phyloP scores from a whole-genome alignment of 2,329 filamentous ascomycete species.

The Ceratocystis smalleyi region DNA sequence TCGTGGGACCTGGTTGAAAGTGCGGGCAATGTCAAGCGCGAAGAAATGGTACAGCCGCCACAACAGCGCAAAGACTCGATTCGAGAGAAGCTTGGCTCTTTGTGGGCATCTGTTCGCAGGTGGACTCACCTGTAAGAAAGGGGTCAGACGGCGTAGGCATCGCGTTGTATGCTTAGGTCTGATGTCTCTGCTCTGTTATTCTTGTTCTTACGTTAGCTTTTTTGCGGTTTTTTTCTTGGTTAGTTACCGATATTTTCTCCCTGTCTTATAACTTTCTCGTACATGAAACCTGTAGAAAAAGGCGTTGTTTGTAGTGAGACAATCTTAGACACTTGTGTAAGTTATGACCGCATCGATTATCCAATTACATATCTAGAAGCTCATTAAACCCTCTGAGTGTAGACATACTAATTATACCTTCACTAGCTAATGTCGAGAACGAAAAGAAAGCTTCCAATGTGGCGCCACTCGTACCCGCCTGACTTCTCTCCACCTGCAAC shows the following conservation, averaged over 20 bases:
- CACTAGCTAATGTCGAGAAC: not conserved
- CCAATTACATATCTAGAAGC: not conserved
- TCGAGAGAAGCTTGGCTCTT: slow-evolving; percentile 2
- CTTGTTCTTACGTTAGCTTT: not conserved
- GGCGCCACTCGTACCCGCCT: not conserved
- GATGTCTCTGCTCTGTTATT: not conserved
- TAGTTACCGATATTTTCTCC: not conserved
- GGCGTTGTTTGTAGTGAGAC: too few relatives aligned
- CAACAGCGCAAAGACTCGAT: not conserved
- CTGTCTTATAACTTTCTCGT: too few relatives aligned
- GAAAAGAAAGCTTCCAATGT: not conserved
- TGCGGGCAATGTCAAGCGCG: not conserved
- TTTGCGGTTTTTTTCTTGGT: not conserved
- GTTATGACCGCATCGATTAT: not conserved
- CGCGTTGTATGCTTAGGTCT: not conserved
- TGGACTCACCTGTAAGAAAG: not conserved
- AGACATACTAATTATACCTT: not conserved
- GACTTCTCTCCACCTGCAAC: too few relatives aligned
- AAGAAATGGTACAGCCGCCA: slow-evolving; percentile 12
- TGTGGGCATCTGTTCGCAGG: not conserved
- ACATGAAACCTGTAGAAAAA: too few relatives aligned
- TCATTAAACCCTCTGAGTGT: too few relatives aligned
- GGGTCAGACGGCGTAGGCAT: not conserved
- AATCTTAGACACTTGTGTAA: too few relatives aligned
- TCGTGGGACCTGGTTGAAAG: slow-evolving; percentile 21